Percentiles rank a stretch among this genome's conserved stretches.
Conservation (phyloP, 257 asterid species). For the Solanum pimpinellifolium region DNA sequence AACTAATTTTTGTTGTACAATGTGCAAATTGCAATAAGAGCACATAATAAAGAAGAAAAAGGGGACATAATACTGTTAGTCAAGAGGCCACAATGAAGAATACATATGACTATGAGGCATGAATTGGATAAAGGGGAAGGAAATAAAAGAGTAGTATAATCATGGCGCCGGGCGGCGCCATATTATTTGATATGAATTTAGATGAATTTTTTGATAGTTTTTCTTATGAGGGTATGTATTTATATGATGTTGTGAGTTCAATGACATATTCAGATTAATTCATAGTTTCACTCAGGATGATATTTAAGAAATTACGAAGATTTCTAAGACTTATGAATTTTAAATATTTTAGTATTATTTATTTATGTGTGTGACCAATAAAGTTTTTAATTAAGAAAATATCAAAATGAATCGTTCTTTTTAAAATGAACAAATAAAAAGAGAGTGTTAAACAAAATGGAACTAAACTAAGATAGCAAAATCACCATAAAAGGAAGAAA, state of each 20-base stretch:
- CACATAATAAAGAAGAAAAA: neutral
- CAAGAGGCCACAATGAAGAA: neutral
- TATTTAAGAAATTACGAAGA: neutral
- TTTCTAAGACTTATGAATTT: too few species aligned
- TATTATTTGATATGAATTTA: neutral
- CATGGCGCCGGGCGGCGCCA: neutral
- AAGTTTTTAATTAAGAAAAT: neutral
- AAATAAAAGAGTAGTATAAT: neutral
- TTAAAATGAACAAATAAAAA: too few species aligned
- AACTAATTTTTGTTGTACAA: neutral
- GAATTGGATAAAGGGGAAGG: neutral
- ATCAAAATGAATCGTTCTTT: neutral
- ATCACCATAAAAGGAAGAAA: too few species aligned
- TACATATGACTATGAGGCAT: neutral
- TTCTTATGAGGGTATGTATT: too few species aligned
- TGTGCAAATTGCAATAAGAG: neutral
- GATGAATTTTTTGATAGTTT: too few species aligned
- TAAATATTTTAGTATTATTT: neutral
- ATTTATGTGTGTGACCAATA: neutral
- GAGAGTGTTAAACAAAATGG: too few species aligned
- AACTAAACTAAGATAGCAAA: too few species aligned
- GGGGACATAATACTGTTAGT: neutral
- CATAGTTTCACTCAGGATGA: neutral
- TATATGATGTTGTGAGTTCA: too few species aligned
- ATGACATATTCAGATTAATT: too few species aligned